phyloP scores from a whole-genome alignment of 768 basidiomycete genomes.

The Psilocybe cubensis region DNA sequence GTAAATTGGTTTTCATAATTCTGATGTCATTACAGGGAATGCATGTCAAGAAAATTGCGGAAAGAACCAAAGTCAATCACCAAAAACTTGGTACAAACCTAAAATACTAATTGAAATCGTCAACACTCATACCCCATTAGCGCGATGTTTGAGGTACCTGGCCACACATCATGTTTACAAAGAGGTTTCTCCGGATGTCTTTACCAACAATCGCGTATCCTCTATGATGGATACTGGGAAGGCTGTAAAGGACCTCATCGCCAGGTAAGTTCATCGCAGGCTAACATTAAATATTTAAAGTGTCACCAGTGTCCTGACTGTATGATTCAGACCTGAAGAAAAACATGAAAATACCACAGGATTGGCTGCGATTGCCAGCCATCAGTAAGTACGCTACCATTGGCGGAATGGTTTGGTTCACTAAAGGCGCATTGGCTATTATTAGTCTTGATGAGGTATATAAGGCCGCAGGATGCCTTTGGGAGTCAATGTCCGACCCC shows the following conservation, averaged over 20 bases:
- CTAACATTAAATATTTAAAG: not conserved
- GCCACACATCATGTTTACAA: slow-evolving; percentile 36
- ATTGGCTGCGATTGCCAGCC: slow-evolving; percentile 27
- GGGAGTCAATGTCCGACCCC: slow-evolving; percentile 29
- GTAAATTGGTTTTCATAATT: not conserved
- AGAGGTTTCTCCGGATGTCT: slow-evolving; percentile 39
- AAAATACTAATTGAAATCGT: too few species aligned
- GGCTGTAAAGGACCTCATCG: not conserved
- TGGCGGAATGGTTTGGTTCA: not conserved
- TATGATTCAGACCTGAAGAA: slow-evolving; percentile 19
- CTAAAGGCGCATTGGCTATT: not conserved
- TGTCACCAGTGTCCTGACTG: not conserved
- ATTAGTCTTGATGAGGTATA: slow-evolving; percentile 26
- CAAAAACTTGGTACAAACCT: too few species aligned
- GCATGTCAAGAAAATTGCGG: slow-evolving; percentile 41
- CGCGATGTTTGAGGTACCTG: too few species aligned
- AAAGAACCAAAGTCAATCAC: not conserved
- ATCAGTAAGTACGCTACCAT: slow-evolving; percentile 17
- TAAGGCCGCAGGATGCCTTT: slow-evolving; percentile 28
- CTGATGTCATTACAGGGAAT: slow-evolving; percentile 28
- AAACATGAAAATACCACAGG: slow-evolving; percentile 32
- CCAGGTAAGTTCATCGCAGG: too few species aligned
- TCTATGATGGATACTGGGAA: slow-evolving; percentile 33
- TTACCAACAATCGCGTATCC: slow-evolving; percentile 38
- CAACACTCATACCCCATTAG: too few species aligned